phyloP scores from a whole-genome alignment of 805 yeast genomes.

The Saccharomyces paradoxus region DNA sequence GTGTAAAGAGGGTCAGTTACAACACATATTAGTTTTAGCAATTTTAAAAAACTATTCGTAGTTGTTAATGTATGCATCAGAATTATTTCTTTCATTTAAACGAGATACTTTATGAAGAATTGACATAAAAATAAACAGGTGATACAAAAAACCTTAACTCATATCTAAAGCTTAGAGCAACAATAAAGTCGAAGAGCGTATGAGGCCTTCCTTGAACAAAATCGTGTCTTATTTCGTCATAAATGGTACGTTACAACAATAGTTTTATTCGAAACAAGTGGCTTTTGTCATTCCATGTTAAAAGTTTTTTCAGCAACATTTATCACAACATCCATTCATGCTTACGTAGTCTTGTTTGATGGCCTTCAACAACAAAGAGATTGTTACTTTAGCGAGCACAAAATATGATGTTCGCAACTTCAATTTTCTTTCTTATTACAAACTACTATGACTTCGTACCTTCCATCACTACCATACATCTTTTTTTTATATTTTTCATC shows the following conservation, averaged over 20 bases:
- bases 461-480: not conserved
- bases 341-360: not conserved
- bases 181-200: not conserved
- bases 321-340: not conserved
- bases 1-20: not conserved
- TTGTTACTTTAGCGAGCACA: not conserved
- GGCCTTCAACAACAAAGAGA: not conserved
- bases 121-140: too few species aligned
- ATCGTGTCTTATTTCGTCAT: not conserved
- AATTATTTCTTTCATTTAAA: not conserved
- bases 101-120: not conserved
- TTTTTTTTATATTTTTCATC: too few species aligned
- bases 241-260: not conserved
- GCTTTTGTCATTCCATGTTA: not conserved
- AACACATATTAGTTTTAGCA: not conserved
- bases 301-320: not conserved
- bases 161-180: not conserved
- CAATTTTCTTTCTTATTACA: not conserved
- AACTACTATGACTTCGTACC: not conserved
- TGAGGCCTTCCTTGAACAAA: not conserved
- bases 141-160: not conserved
- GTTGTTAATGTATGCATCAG: not conserved
- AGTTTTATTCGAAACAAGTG: not conserved
- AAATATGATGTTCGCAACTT: not conserved
- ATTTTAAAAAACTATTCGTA: not conserved